phyloP scores from a whole-genome alignment of 2,329 filamentous ascomycete species.

The Curvularia sp. region DNA sequence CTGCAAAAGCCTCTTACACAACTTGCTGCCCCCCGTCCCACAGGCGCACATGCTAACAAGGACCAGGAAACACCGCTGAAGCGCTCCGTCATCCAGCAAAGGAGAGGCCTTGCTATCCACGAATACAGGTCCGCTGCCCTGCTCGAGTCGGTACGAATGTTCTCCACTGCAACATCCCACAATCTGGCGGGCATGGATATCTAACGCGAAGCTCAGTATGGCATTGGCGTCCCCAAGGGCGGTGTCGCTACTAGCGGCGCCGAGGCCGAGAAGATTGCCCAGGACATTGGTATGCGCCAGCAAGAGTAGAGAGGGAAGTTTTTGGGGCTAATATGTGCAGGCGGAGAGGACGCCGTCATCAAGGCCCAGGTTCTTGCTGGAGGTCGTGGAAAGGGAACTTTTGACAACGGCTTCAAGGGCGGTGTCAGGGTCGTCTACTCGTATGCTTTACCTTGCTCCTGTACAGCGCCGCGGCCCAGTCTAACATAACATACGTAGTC shows the following conservation, averaged over 20 bases:
- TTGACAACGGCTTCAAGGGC: constrained; percentile 98
- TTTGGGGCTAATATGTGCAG: constrained; percentile 52
- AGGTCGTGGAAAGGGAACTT: constrained; percentile 95
- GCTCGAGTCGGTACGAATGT: constrained; percentile 67
- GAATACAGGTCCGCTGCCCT: constrained; percentile 97
- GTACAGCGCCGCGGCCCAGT: background rate
- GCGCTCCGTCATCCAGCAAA: constrained; percentile 73
- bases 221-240: constrained; percentile 89
- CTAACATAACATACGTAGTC: constrained; percentile 54
- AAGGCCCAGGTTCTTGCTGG: constrained; percentile 99
- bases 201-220: constrained; percentile 70
- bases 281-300: constrained; percentile 73
- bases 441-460: constrained; percentile 52
- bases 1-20: constrained; percentile 43
- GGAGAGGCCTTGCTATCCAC: constrained; percentile 91
- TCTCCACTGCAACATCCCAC: constrained; percentile 18
- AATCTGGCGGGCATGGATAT: constrained; percentile 11
- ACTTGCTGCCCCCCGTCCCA: constrained; percentile 35
- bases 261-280: constrained; percentile 91
- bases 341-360: constrained; percentile 95
- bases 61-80: constrained; percentile 63
- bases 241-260: constrained; percentile 80
- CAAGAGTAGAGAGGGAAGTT: constrained; percentile 26
- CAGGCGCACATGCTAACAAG: constrained; percentile 33
- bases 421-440: constrained; percentile 99